phyloP scores from a whole-genome alignment of 345 rosid species.

The Mercurialis annua region DNA sequence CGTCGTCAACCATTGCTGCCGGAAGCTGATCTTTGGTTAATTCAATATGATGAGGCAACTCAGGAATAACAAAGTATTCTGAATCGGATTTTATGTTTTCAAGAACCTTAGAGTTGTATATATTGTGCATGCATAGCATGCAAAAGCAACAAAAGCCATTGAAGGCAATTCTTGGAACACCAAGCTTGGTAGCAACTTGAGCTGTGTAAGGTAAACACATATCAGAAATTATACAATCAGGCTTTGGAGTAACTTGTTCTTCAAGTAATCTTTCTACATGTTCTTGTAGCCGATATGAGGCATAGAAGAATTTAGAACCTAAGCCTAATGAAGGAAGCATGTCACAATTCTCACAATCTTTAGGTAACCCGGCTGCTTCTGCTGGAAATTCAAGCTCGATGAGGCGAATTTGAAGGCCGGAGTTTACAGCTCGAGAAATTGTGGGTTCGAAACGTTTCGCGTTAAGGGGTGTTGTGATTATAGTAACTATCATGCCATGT shows the following conservation, averaged over 20 bases:
- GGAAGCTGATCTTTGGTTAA: neutral
- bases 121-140: neutral
- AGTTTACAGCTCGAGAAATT: slow-evolving; percentile 17
- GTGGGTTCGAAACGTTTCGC: neutral
- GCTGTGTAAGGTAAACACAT: slow-evolving; percentile 23
- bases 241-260: slow-evolving; percentile 14
- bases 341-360: slow-evolving; percentile 22
- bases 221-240: slow-evolving; percentile 38
- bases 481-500: slow-evolving; percentile 17
- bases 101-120: neutral
- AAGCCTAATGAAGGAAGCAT: slow-evolving; percentile 14
- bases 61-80: slow-evolving; percentile 5
- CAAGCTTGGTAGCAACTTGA: slow-evolving; percentile 14
- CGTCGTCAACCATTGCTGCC: neutral
- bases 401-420: slow-evolving; percentile 21
- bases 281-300: slow-evolving; percentile 10
- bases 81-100: neutral
- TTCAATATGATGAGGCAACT: slow-evolving; percentile 12
- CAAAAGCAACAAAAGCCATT: slow-evolving; percentile 20
- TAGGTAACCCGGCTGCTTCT: slow-evolving; percentile 18
- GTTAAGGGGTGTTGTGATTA: slow-evolving; percentile 29
- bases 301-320: slow-evolving; percentile 10
- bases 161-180: slow-evolving; percentile 29
- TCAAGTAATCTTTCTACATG: slow-evolving; percentile 21
- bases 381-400: slow-evolving; percentile 11